Percentiles rank a stretch among this genome's conserved stretches.
Evolutionary conservation across 1,284 basidiomycete genomes (phyloP).

Genomic region (Hortiboletus rubellus): DNA sequence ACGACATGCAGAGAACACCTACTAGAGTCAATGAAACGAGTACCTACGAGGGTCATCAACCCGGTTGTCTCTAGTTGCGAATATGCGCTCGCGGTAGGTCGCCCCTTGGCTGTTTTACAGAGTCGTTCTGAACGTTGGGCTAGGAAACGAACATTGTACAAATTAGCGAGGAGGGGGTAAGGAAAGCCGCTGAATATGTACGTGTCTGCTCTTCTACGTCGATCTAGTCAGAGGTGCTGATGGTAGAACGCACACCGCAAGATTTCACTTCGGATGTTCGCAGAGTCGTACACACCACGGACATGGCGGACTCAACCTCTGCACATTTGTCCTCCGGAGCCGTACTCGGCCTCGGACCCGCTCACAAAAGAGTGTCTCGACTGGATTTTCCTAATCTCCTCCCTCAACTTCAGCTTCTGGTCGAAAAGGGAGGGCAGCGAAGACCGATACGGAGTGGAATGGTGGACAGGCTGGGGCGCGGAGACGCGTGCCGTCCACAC

Average conservation of each 20-base stretch:
- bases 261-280: constrained; percentile 58
- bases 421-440: constrained; percentile 58
- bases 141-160: constrained; percentile 59
- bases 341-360: constrained; percentile 52
- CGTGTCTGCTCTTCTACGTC: constrained; percentile 23
- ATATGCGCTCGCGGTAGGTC: constrained; percentile 49
- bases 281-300: constrained; percentile 68
- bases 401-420: constrained; percentile 87
- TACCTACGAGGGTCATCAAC: constrained; percentile 29
- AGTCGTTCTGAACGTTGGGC: neutral
- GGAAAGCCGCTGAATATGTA: constrained; percentile 60
- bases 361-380: constrained; percentile 59
- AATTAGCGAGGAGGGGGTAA: constrained; percentile 58
- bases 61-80: constrained; percentile 54
- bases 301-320: constrained; percentile 78
- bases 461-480: constrained; percentile 67
- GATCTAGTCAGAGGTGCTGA: constrained; percentile 1
- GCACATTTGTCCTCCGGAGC: constrained; percentile 67
- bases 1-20: neutral
- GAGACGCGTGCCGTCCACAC: constrained; percentile 54
- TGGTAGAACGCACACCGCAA: constrained; percentile 27
- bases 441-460: constrained; percentile 71
- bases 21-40: neutral
- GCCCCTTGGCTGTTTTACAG: neutral
- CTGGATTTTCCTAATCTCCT: constrained; percentile 84